These are phyloP conservation scores for Trypanosoma platydactyli DNA, from an alignment of 208 protist species.

Conservation along the genomic window DNA sequence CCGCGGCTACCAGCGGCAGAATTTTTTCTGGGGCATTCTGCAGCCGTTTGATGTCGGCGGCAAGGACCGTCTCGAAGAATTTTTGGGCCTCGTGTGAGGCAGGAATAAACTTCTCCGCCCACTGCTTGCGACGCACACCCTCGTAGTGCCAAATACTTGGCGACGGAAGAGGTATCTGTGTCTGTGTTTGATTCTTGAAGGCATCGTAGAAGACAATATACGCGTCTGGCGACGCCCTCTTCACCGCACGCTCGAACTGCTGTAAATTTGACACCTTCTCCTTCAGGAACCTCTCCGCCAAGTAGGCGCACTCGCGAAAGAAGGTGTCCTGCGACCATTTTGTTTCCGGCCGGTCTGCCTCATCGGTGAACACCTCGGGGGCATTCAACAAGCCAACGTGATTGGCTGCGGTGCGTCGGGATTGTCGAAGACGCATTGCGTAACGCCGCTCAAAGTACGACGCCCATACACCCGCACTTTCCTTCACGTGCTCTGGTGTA, in stretches of 20 bases:
- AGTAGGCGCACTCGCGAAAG: slow-evolving; percentile 71
- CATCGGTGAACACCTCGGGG: slow-evolving; percentile 56
- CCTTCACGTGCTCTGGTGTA: slow-evolving; percentile 39
- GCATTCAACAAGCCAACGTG: slow-evolving; percentile 49
- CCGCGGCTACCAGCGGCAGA: slow-evolving; percentile 41
- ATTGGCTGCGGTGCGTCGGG: slow-evolving; percentile 59
- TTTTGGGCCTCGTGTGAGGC: slow-evolving; percentile 41
- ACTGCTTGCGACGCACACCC: slow-evolving; percentile 60
- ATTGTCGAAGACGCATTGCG: slow-evolving; percentile 48
- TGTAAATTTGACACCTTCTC: slow-evolving; percentile 69
- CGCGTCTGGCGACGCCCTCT: slow-evolving; percentile 32
- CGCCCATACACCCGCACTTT: slow-evolving; percentile 73
- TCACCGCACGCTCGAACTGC: slow-evolving; percentile 69
- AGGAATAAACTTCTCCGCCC: slow-evolving; percentile 76
- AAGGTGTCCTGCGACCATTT: slow-evolving; percentile 77
- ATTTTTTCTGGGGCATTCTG: slow-evolving; percentile 38
- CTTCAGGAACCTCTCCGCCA: slow-evolving; percentile 71
- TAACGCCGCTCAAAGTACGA: slow-evolving; percentile 53
- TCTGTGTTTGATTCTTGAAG: slow-evolving; percentile 68
- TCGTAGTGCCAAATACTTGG: slow-evolving; percentile 84
- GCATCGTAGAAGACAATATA: slow-evolving; percentile 73
- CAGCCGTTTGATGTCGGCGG: slow-evolving; percentile 33
- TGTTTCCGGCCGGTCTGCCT: slow-evolving; percentile 81
- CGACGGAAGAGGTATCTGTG: slow-evolving; percentile 69
- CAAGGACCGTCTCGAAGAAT: slow-evolving; percentile 68